Evolutionary conservation across 352 stramenopile genomes (phyloP).

Genomic region (Pythium brachiatum): DNA sequence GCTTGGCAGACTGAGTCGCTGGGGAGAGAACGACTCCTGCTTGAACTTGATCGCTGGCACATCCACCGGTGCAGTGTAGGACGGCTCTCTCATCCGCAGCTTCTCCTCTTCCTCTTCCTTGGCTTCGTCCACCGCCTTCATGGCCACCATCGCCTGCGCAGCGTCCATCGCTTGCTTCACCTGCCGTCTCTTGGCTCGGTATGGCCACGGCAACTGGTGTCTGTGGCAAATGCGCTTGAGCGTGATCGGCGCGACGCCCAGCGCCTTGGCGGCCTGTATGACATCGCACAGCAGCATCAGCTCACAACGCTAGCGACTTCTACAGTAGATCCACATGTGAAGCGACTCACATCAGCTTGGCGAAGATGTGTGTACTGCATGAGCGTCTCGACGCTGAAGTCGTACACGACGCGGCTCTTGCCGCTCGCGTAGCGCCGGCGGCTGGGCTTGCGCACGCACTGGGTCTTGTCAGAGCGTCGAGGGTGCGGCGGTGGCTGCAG

Average conservation of each 20-base stretch:
- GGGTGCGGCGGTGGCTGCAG: not conserved
- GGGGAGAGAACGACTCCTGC: not conserved
- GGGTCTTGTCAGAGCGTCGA: not conserved
- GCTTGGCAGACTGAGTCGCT: conserved; percentile 2
- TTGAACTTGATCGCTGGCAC: not conserved
- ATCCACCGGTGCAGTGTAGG: conserved; percentile 5
- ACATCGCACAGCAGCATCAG: no score
- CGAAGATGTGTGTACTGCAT: conserved; percentile 36
- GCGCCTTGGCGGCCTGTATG: conserved; percentile 38
- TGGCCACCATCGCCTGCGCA: not conserved
- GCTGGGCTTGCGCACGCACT: conserved; percentile 5
- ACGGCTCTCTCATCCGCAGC: not conserved
- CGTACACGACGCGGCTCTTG: conserved; percentile 48
- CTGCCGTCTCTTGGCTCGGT: conserved; percentile 15
- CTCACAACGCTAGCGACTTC: no score
- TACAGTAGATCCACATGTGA: not conserved
- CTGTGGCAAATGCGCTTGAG: conserved; percentile 63
- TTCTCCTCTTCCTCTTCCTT: not conserved
- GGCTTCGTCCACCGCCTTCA: not conserved
- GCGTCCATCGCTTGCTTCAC: not conserved
- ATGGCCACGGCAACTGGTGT: conserved; percentile 47
- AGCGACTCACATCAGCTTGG: conserved; percentile 42
- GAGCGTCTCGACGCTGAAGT: conserved; percentile 44
- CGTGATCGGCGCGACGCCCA: conserved; percentile 52
- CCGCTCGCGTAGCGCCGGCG: not conserved